A percentile compares a stretch with the other conserved stretches of the same genome.
Evolutionary conservation across 208 protist genomes (phyloP).

Genomic region (Crithidia mellificae): DNA sequence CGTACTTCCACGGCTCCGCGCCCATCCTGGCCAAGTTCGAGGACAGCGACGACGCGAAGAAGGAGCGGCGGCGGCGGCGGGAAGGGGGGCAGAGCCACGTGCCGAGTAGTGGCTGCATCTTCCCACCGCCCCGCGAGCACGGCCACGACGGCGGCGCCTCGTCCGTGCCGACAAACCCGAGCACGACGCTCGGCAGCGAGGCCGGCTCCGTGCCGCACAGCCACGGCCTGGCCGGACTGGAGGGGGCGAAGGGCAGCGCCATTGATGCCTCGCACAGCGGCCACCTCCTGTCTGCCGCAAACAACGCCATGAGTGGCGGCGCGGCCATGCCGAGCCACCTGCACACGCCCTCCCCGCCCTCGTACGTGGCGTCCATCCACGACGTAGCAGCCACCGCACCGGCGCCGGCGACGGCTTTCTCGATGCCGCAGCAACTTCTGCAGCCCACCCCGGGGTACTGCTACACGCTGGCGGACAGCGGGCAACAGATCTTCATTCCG

Average conservation of each 20-base stretch:
- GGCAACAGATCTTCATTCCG: constrained; percentile 49
- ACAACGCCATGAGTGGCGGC: too few relatives aligned
- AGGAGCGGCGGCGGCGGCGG: constrained; percentile 69
- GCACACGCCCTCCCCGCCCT: constrained; percentile 11
- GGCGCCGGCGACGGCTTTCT: constrained; percentile 2
- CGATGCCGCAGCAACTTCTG: constrained; percentile 30
- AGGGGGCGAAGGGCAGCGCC: neutral
- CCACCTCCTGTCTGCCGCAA: neutral
- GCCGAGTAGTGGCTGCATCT: constrained; percentile 45
- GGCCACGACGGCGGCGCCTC: constrained; percentile 2
- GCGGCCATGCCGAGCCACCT: neutral
- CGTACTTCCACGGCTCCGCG: constrained; percentile 60
- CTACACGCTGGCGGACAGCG: constrained; percentile 40
- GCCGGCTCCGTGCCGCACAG: constrained; percentile 3
- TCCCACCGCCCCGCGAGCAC: constrained; percentile 40
- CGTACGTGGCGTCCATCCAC: constrained; percentile 6
- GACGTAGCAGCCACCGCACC: neutral
- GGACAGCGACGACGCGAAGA: constrained; percentile 78
- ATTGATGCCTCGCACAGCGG: neutral
- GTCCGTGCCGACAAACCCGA: constrained; percentile 16
- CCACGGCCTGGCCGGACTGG: neutral
- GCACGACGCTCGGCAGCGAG: constrained; percentile 18
- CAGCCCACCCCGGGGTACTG: constrained; percentile 41
- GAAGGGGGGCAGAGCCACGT: constrained; percentile 40
- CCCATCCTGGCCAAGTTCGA: constrained; percentile 82